Percentiles rank a stretch among this genome's conserved stretches.
These are phyloP conservation scores for Pholiota adiposa DNA, from an alignment of 1,284 basidiomycete species.

Conservation along the genomic window DNA sequence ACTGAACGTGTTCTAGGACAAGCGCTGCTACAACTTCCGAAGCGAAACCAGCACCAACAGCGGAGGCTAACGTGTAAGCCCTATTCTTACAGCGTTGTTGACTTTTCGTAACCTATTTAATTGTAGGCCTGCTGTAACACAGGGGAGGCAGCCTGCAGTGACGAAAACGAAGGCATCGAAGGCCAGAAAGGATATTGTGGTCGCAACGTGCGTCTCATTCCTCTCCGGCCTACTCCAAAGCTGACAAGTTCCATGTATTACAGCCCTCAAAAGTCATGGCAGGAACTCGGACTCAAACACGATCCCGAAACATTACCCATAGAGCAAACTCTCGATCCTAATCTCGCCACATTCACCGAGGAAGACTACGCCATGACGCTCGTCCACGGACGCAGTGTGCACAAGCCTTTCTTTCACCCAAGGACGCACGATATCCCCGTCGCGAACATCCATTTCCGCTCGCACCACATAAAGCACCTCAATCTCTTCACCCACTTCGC, in stretches of 20 bases:
- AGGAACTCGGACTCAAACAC: constrained; percentile 23
- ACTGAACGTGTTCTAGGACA: neutral
- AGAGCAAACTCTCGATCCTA: constrained; percentile 22
- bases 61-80: neutral
- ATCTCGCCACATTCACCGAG: constrained; percentile 36
- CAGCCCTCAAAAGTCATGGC: neutral
- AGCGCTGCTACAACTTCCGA: neutral
- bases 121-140: neutral
- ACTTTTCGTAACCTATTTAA: too few relatives aligned
- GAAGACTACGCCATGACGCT: constrained; percentile 52
- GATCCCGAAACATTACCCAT: constrained; percentile 24
- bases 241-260: neutral
- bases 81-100: neutral
- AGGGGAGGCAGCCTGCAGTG: neutral
- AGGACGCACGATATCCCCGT: constrained; percentile 79
- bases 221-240: neutral
- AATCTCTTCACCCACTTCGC: constrained; percentile 88
- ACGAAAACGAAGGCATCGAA: neutral
- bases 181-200: neutral
- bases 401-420: constrained; percentile 58
- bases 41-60: neutral
- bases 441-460: constrained; percentile 84
- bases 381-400: constrained; percentile 61
- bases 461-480: constrained; percentile 72
- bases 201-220: neutral